These are phyloP conservation scores for Incumbomyces delicatus DNA, from an alignment of 2,329 filamentous ascomycete genomes.

Conservation along the genomic window DNA sequence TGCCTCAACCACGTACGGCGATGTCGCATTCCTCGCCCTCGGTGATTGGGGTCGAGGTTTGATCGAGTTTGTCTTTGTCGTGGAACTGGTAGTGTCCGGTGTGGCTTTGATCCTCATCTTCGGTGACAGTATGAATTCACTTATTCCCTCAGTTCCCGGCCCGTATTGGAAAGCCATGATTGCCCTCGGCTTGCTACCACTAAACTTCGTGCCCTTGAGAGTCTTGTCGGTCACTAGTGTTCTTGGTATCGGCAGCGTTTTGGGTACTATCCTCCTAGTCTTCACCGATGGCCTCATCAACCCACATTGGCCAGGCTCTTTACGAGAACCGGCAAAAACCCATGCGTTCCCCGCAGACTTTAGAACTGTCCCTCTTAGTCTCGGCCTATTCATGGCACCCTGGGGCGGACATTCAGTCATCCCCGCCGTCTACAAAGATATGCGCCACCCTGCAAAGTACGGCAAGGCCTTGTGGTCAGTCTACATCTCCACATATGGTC, in stretches of 20 bases:
- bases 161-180: conserved; percentile 79
- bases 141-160: conserved; percentile 62
- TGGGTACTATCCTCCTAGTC: conserved; percentile 77
- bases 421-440: conserved; percentile 72
- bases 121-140: conserved; percentile 70
- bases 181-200: conserved; percentile 63
- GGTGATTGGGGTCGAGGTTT: conserved; percentile 70
- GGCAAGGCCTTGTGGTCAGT: conserved; percentile 63
- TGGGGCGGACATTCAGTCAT: conserved; percentile 68
- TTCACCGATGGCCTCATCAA: conserved; percentile 82
- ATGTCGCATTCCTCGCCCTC: conserved; percentile 84
- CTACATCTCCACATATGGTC: conserved; percentile 75
- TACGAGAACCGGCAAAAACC: conserved; percentile 68
- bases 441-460: conserved; percentile 78
- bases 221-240: conserved; percentile 84
- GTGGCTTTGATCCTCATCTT: conserved; percentile 90
- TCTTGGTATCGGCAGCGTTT: conserved; percentile 81
- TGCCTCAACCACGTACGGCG: conserved; percentile 84
- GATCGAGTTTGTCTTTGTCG: conserved; percentile 74
- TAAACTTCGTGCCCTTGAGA: conserved; percentile 76
- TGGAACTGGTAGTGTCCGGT: conserved; percentile 79
- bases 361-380: conserved; percentile 75
- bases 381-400: conserved; percentile 79
- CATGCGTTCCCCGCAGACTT: conserved; percentile 78
- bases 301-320: conserved; percentile 65